These are phyloP conservation scores for Aspergillus thermomutatus DNA, from an alignment of 2,329 filamentous ascomycete species.

Conservation along the genomic window DNA sequence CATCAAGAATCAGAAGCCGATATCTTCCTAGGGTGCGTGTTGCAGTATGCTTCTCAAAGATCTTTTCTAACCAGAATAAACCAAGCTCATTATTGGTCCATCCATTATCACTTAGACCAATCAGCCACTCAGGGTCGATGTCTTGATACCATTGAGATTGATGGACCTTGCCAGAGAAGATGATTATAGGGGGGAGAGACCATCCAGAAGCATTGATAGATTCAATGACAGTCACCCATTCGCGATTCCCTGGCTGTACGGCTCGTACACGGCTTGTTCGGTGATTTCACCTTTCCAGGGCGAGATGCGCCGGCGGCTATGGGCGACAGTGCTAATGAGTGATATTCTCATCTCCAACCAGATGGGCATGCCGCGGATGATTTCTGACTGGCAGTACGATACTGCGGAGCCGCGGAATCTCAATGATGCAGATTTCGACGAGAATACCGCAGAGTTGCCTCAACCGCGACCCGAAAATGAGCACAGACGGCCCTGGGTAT, in stretches of 20 bases:
- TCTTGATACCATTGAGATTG: no score
- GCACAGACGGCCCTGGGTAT: slow-evolving; percentile 27
- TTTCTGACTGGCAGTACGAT: slow-evolving; percentile 57
- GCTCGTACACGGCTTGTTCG: no score
- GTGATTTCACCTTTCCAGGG: slow-evolving; percentile 53
- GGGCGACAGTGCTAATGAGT: slow-evolving; percentile 46
- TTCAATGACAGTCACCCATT: neutral
- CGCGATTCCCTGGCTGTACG: neutral
- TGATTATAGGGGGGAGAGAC: neutral
- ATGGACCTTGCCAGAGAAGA: no score
- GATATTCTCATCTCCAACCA: slow-evolving; percentile 61
- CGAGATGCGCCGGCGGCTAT: slow-evolving; percentile 47
- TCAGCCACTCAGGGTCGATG: no score
- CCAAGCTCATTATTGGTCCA: no score
- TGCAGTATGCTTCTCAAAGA: no score
- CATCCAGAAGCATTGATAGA: neutral
- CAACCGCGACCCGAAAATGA: slow-evolving; percentile 50
- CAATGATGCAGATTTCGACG: slow-evolving; percentile 56
- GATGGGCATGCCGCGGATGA: slow-evolving; percentile 60
- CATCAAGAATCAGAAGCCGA: no score
- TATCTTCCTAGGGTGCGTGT: no score
- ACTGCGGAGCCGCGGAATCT: slow-evolving; percentile 56
- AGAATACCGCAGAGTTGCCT: slow-evolving; percentile 49
- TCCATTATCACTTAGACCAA: no score
- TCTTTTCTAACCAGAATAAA: no score